Percentiles rank a stretch among this genome's conserved stretches.
phyloP scores from a whole-genome alignment of 352 stramenopile species.

The Globisporangium polare region DNA sequence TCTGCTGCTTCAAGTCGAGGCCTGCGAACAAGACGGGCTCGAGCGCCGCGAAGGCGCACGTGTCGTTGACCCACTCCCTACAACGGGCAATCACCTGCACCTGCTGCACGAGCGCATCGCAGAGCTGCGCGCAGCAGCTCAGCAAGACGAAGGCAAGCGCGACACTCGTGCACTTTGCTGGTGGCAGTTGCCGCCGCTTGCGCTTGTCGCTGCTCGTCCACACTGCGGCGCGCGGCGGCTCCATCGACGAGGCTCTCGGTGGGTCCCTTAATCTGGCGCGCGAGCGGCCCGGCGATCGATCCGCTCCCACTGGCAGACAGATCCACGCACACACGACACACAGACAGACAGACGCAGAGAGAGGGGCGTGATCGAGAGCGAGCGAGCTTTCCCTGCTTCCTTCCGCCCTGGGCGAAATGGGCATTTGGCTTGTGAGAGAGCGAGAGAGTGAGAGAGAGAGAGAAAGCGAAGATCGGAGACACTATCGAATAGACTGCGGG shows the following conservation, averaged over 20 bases:
- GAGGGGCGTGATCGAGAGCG: not conserved
- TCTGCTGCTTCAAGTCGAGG: slow-evolving; percentile 52
- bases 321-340: not conserved
- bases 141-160: not conserved
- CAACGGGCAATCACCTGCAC: slow-evolving; percentile 60
- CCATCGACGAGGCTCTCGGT: slow-evolving; percentile 9
- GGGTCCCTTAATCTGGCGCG: not conserved
- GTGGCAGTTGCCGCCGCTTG: slow-evolving; percentile 1
- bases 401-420: slow-evolving; percentile 2
- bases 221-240: slow-evolving; percentile 7
- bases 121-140: not conserved
- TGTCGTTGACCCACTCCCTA: slow-evolving; percentile 40
- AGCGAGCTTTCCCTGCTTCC: not conserved
- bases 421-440: not conserved
- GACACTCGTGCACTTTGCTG: not conserved
- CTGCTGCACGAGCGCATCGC: slow-evolving; percentile 45
- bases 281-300: not conserved
- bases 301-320: not conserved
- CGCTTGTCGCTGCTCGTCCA: slow-evolving; percentile 22
- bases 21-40: slow-evolving; percentile 41
- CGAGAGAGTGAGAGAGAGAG: slow-evolving; percentile 4
- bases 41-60: slow-evolving; percentile 48
- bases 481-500: not conserved
- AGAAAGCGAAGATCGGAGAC: slow-evolving; percentile 11
- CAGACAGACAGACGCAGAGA: not conserved